These are phyloP conservation scores for Pholiota adiposa DNA, from an alignment of 1,284 basidiomycete species.

Conservation along the genomic window DNA sequence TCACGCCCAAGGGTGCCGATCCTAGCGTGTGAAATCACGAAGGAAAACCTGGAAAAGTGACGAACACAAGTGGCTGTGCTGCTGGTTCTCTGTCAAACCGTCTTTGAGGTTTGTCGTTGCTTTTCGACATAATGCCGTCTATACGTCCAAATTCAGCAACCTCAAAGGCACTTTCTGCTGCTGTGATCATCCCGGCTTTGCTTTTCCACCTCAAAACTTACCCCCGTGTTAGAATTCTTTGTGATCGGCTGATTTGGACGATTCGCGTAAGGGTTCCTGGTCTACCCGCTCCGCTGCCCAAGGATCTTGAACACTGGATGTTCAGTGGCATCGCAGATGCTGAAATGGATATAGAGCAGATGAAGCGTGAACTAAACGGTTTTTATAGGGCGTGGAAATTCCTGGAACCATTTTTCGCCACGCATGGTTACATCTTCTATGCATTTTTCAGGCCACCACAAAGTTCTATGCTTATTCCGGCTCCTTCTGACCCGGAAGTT, in stretches of 20 bases:
- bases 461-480: neutral
- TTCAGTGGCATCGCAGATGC: neutral
- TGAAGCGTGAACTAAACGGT: neutral
- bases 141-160: neutral
- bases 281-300: neutral
- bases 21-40: no score
- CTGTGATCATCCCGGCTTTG: neutral
- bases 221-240: neutral
- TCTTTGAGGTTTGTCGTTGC: no score
- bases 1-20: no score
- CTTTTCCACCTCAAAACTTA: neutral
- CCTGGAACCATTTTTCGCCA: constrained; percentile 7
- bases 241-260: neutral
- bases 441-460: neutral
- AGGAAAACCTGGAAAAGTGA: no score
- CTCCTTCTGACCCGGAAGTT: neutral
- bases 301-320: neutral
- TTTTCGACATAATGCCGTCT: neutral
- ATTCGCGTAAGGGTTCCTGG: neutral
- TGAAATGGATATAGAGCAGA: neutral
- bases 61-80: no score
- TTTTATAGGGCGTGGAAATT: neutral
- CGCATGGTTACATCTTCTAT: constrained; percentile 4
- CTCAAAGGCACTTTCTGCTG: neutral
- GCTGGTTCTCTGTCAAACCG: no score